Evolutionary conservation across 2,329 filamentous ascomycete species (phyloP).

Genomic region (Fusarium nematophilum): DNA sequence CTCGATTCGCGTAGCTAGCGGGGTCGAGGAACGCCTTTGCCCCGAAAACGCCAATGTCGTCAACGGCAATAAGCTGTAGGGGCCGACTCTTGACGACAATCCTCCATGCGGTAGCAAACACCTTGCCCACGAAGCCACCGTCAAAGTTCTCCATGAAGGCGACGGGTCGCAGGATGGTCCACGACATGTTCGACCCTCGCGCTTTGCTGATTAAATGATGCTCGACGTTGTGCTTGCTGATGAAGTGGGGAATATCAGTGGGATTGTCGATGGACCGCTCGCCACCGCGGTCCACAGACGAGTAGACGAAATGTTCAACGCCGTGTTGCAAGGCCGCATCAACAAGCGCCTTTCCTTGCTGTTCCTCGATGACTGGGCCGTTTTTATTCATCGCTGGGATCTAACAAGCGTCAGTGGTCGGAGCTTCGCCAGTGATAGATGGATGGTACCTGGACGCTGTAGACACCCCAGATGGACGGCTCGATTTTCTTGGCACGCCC

Average conservation of each 20-base stretch:
- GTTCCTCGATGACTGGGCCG: conserved; percentile 24
- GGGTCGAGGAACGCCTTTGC: conserved; percentile 51
- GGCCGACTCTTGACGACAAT: conserved; percentile 44
- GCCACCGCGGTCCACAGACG: conserved; percentile 70
- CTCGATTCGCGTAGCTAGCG: conserved; percentile 32
- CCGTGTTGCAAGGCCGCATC: conserved; percentile 64
- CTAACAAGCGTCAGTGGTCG: background rate
- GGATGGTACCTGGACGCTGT: conserved; percentile 64
- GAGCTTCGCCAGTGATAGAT: background rate
- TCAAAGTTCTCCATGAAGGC: conserved; percentile 56
- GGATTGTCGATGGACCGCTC: conserved; percentile 60
- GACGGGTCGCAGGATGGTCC: conserved; percentile 53
- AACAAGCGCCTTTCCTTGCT: conserved; percentile 67
- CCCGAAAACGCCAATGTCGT: conserved; percentile 56
- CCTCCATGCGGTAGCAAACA: conserved; percentile 49
- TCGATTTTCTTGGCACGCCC: conserved; percentile 47
- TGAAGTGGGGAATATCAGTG: conserved; percentile 70
- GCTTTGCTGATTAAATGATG: conserved; percentile 63
- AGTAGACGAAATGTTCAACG: conserved; percentile 70
- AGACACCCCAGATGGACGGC: conserved; percentile 67
- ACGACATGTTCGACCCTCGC: conserved; percentile 45
- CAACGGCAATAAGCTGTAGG: conserved; percentile 48
- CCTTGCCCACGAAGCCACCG: conserved; percentile 44
- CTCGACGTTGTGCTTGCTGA: conserved; percentile 70
- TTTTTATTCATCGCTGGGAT: conserved; percentile 21